Base-by-base conservation (phyloP, 2,329 filamentous ascomycete species). In the Geosmithia putterillii region DNA sequence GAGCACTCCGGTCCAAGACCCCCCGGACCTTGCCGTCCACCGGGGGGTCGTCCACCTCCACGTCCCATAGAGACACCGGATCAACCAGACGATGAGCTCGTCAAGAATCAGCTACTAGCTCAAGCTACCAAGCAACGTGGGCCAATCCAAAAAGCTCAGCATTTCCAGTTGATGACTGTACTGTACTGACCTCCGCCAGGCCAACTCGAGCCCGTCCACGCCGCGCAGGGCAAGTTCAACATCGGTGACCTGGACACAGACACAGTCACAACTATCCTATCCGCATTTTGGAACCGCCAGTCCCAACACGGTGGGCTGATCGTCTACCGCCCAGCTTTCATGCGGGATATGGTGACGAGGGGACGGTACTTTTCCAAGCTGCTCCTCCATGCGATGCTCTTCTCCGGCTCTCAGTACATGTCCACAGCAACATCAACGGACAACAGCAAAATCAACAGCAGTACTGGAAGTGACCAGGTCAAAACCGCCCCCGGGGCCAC, bases 341-440 rank as follows among this genome's bases (percentile, higher is more conserved):
- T 72, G 67, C 52, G 66, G 2, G 66, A 69, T 49, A 70, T 74
- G 71, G 71, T 71, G 40, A 65, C 66, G 39, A 14, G 62, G 6
- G 75, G 75, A 0, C 70, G 69, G 0, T 76, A 76, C 51, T 79
- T 74, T 47, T 76, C 74, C 1, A 69, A 74, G 39, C 57, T 73
- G 2, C 60, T 78, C 1, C 57, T 79, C 2, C 75, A 76, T 47
- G 72, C 73, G 1, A 69, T 79, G 1, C 64, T 70, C 42, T 73
- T 32, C 28, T 32, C 28, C 28, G 28, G 28, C 10, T 32, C 28
- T n/a, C n/a, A n/a, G n/a, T n/a, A n/a, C n/a, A n/a, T n/a, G n/a
- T n/a, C n/a, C n/a, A n/a, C n/a, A n/a, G n/a, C n/a, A n/a, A n/a
- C n/a, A n/a, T n/a, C n/a, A n/a, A 17, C 28, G 15, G 28, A 32